Conservation (phyloP, 257 asterid species). For the Schizonepeta tenuifolia region DNA sequence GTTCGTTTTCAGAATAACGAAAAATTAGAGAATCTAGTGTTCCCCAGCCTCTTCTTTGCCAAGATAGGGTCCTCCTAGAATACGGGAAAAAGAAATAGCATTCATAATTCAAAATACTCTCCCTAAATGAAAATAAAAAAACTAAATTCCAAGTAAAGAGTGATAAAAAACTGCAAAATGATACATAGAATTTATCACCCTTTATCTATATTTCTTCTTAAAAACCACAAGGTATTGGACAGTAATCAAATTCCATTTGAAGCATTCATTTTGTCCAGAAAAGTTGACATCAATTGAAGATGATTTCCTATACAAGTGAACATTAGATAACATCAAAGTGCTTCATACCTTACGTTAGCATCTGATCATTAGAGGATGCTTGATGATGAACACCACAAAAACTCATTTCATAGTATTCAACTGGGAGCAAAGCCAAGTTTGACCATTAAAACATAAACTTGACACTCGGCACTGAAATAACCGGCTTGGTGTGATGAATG, state of each 20-base stretch:
- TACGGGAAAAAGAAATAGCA: neutral
- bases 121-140: neutral
- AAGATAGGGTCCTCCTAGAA: slow-evolving; percentile 20
- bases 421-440: slow-evolving; percentile 59
- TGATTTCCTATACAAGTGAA: slow-evolving; percentile 1
- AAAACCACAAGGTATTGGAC: neutral
- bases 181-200: neutral
- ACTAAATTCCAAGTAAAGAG: neutral
- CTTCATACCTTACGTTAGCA: slow-evolving; percentile 25
- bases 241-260: neutral
- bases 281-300: neutral
- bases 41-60: neutral
- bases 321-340: neutral
- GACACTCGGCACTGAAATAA: slow-evolving; percentile 43
- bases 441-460: slow-evolving; percentile 51
- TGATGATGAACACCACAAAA: slow-evolving; percentile 23
- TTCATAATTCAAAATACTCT: neutral
- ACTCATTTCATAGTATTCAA: slow-evolving; percentile 35
- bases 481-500: slow-evolving; percentile 42
- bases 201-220: neutral
- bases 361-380: slow-evolving; percentile 17
- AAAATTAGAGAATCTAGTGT: neutral
- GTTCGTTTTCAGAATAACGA: neutral
- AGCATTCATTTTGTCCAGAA: neutral
- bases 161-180: neutral